Evolutionary conservation across 345 rosid genomes (phyloP), one percentile per base, ranked within the genome.

Genomic region (Atalantia buxifolia): DNA sequence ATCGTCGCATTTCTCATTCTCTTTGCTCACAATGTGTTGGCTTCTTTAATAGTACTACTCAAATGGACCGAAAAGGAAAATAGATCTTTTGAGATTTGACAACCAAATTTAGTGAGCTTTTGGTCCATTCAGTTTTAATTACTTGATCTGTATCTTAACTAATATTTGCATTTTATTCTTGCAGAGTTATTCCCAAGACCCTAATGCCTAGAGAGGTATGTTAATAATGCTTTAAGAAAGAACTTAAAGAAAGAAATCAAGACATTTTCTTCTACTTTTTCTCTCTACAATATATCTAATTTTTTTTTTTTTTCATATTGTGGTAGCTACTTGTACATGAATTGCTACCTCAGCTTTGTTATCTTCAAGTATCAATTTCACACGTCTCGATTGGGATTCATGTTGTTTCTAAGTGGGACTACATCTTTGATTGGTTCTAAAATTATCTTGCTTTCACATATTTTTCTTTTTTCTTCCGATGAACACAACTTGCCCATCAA

Each of bases 181-280:
- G 82, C 86, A 92, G 96, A 77, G 86, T 92, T 67, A 92, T 92
- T 72, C 96, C 96, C 79, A 90, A 86, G 80, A 88, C 90, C 66
- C 96, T 92, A 35, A 89, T 92, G 93, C 91, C 88, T 33, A 84
- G 81, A 81, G 96, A 92, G 96, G 96, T 90, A 84, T 78, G 62
- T 77, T 30, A 71, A 31, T 73, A 57, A 16, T 73, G 9, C 61
- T 74, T 77, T 61, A 35, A 35, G 36, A 35, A 35, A 5, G 36
- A 35, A 5, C 36, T 35, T 35, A 35, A 35, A 35, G 36, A 35
- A 35, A 35, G 36, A 35, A 35, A 35, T 35, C 7, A 35, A 0
- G 60, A 33, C 56, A 71, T 71, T 66, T 33, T 75, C 74, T 72
- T 36, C 42, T 35, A 7, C 56, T 79, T 53, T 40, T 25, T 42